Evolutionary conservation across 2,329 filamentous ascomycete genomes (phyloP).

Genomic region (Verticillium longisporum): DNA sequence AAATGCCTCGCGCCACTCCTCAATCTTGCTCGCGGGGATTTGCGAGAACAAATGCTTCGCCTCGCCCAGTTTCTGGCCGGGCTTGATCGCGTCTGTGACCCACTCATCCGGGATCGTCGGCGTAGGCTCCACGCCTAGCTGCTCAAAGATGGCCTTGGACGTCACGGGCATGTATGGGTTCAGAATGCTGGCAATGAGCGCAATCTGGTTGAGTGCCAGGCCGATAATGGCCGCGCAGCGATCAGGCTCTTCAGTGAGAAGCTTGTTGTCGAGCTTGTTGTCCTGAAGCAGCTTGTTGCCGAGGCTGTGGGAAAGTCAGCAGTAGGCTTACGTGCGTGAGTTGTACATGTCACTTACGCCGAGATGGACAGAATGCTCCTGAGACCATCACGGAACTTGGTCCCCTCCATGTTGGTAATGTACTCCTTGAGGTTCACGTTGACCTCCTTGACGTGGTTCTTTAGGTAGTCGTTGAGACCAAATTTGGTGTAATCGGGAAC

Average conservation of each 20-base stretch:
- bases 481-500: constrained; percentile 58
- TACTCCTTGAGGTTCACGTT: constrained; percentile 63
- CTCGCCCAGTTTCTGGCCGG: constrained; percentile 76
- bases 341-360: constrained; percentile 18
- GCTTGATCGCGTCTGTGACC: constrained; percentile 52
- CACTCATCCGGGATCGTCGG: constrained; percentile 59
- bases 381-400: constrained; percentile 63
- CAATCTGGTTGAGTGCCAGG: constrained; percentile 75
- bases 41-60: constrained; percentile 73
- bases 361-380: constrained; percentile 62
- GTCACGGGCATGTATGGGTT: constrained; percentile 84
- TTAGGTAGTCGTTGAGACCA: constrained; percentile 42
- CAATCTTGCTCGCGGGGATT: constrained; percentile 75
- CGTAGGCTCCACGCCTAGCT: constrained; percentile 57
- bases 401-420: constrained; percentile 60
- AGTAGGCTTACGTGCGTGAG: background rate
- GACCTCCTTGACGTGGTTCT: constrained; percentile 52
- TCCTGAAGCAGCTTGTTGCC: constrained; percentile 46
- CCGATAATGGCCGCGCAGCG: constrained; percentile 58
- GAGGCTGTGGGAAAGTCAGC: constrained; percentile 16
- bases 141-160: constrained; percentile 65
- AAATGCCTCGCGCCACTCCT: constrained; percentile 75
- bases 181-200: constrained; percentile 72
- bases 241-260: constrained; percentile 46
- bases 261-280: constrained; percentile 46